Evolutionary conservation across 2,329 filamentous ascomycete species (phyloP).

Genomic region (Aspergillus sp.): DNA sequence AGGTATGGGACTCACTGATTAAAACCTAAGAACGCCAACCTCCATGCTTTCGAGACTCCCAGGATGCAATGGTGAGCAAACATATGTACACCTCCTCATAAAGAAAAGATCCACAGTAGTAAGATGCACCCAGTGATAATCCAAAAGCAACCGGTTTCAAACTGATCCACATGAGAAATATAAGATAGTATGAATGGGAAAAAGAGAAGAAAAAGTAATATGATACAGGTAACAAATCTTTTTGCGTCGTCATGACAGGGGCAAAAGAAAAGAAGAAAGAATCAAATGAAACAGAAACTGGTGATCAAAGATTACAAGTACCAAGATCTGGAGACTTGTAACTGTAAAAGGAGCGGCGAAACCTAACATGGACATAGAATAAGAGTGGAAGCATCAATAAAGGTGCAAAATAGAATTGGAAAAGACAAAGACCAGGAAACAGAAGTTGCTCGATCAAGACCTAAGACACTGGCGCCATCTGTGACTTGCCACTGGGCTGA

Average conservation of each 20-base stretch:
- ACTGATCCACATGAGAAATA: neutral
- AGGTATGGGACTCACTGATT: conserved; percentile 5
- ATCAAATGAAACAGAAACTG: neutral
- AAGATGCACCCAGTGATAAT: neutral
- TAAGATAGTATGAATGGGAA: neutral
- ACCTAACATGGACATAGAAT: too few species aligned
- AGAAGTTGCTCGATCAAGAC: neutral
- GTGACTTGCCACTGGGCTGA: conserved; percentile 22
- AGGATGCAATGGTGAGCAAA: conserved; percentile 5
- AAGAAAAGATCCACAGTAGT: conserved; percentile 2
- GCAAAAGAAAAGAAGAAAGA: neutral
- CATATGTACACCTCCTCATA: conserved; percentile 10
- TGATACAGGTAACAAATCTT: conserved; percentile 20
- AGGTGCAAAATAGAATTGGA: neutral
- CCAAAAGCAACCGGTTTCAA: neutral
- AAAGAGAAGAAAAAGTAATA: conserved; percentile 11
- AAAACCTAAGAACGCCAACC: conserved; percentile 13
- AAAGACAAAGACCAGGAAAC: neutral
- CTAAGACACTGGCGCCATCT: conserved; percentile 25
- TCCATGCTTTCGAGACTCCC: conserved; percentile 7
- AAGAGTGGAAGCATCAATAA: neutral
- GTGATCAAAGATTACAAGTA: neutral
- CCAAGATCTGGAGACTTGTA: neutral
- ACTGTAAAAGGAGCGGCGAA: neutral
- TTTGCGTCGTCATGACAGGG: conserved; percentile 8